Evolutionary conservation across 2,329 filamentous ascomycete genomes (phyloP).

Genomic region (Pseudocercospora cruenta): DNA sequence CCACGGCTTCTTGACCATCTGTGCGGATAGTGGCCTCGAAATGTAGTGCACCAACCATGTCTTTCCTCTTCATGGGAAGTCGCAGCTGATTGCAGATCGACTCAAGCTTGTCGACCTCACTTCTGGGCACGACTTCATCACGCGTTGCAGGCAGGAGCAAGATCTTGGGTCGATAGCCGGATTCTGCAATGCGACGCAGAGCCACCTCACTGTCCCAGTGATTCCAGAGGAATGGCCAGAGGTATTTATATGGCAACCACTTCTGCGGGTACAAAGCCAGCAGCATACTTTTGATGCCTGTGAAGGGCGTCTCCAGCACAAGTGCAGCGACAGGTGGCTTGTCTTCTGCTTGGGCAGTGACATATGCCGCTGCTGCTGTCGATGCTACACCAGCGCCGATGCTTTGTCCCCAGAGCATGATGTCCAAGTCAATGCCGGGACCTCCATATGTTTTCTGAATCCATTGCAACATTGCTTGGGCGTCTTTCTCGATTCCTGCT

Average conservation of each 20-base stretch:
- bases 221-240: conserved; percentile 73
- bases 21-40: conserved; percentile 51
- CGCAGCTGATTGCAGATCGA: conserved; percentile 41
- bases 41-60: conserved; percentile 54
- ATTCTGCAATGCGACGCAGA: conserved; percentile 44
- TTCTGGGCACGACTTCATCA: conserved; percentile 63
- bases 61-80: conserved; percentile 43
- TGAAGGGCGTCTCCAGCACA: conserved; percentile 76
- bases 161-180: conserved; percentile 37
- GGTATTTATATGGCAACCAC: conserved; percentile 76
- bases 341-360: conserved; percentile 37
- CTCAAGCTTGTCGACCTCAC: conserved; percentile 60
- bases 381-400: conserved; percentile 74
- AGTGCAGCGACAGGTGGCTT: conserved; percentile 49
- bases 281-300: conserved; percentile 71
- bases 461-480: conserved; percentile 67
- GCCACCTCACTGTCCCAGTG: conserved; percentile 54
- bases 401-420: conserved; percentile 77
- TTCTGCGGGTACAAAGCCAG: conserved; percentile 73
- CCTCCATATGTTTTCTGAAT: conserved; percentile 50
- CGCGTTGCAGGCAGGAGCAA: conserved; percentile 60
- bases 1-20: conserved; percentile 47
- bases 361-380: conserved; percentile 56
- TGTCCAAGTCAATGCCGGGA: conserved; percentile 38
- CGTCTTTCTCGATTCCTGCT: conserved; percentile 69